Percentiles rank a stretch among this genome's conserved stretches.
Conservation (phyloP, 371 early-diverging fungal genomes). For the Mucor lusitanicus region DNA sequence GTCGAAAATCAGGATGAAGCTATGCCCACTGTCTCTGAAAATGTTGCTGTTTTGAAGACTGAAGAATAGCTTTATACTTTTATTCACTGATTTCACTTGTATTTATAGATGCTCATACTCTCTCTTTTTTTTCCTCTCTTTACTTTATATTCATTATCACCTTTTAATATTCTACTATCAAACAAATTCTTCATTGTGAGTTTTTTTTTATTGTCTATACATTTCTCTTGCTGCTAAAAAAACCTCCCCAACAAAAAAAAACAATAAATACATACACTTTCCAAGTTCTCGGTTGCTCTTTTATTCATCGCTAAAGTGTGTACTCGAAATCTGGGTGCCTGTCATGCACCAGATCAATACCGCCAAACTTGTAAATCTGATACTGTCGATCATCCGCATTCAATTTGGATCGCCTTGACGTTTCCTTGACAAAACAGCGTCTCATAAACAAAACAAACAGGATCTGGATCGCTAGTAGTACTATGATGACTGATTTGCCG, state of each 20-base stretch:
- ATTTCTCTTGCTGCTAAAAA: background rate
- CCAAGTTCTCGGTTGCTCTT: background rate
- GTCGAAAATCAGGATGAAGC: background rate
- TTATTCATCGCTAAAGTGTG: background rate
- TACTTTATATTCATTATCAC: background rate
- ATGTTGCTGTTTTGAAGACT: background rate
- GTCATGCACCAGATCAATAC: constrained; percentile 45
- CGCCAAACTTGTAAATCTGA: constrained; percentile 36
- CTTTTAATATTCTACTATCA: background rate
- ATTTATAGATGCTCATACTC: constrained; percentile 5
- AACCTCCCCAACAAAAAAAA: too few species aligned
- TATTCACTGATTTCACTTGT: background rate
- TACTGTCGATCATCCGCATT: constrained; percentile 23
- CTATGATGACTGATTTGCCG: constrained; percentile 25
- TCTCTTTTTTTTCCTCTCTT: background rate
- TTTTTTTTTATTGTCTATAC: constrained; percentile 9
- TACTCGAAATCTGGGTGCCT: constrained; percentile 47
- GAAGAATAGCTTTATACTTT: constrained; percentile 3
- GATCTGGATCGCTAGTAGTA: constrained; percentile 29
- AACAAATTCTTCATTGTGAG: background rate
- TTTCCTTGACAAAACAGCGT: constrained; percentile 28
- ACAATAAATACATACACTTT: too few species aligned
- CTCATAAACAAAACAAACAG: constrained; percentile 26
- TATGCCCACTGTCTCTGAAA: background rate
- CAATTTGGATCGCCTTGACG: constrained; percentile 25